phyloP scores from a whole-genome alignment of 78 protist genomes.

The Diacronema lutheri region DNA sequence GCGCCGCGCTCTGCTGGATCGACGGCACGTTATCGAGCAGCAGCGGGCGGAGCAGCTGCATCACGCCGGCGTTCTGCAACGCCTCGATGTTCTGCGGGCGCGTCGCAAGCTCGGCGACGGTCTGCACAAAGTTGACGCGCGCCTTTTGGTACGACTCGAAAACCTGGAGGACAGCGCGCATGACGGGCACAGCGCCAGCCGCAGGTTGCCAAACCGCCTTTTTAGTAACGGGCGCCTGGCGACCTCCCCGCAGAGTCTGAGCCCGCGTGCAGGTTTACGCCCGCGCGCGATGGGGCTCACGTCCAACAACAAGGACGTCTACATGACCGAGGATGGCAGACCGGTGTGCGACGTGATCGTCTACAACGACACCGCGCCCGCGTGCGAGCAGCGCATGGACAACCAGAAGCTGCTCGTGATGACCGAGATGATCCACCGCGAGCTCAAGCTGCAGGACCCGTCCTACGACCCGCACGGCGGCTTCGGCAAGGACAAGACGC shows the following conservation, averaged over 20 bases:
- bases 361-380: neutral
- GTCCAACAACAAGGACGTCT: neutral
- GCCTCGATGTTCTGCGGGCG: constrained; percentile 82
- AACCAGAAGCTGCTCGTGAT: too few species aligned
- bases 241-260: neutral
- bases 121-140: constrained; percentile 80
- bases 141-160: constrained; percentile 82
- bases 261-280: too few species aligned
- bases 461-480: too few species aligned
- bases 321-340: neutral
- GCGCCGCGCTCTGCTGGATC: constrained; percentile 71
- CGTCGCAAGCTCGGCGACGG: constrained; percentile 77
- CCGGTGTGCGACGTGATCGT: neutral
- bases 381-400: too few species aligned
- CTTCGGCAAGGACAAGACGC: too few species aligned
- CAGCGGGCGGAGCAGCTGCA: constrained; percentile 81
- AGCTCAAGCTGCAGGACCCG: too few species aligned
- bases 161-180: constrained; percentile 60
- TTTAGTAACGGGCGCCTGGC: neutral
- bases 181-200: too few species aligned
- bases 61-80: constrained; percentile 75
- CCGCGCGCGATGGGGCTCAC: neutral
- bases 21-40: constrained; percentile 80
- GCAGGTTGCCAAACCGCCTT: too few species aligned
- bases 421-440: too few species aligned